phyloP scores from a whole-genome alignment of 2,329 filamentous ascomycete genomes.

The Aspergillus alliaceus region DNA sequence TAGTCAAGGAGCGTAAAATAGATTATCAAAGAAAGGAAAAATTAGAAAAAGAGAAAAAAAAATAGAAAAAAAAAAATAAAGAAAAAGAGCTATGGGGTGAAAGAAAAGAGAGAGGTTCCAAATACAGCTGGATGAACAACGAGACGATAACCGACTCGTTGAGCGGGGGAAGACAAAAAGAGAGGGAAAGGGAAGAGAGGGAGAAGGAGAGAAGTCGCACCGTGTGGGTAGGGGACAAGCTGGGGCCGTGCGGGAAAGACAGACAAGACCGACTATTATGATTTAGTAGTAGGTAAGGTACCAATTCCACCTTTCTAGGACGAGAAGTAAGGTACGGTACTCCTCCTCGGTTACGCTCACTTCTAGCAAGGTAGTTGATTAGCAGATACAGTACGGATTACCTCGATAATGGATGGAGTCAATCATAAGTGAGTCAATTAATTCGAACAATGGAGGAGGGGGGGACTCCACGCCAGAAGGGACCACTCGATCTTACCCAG shows the following conservation, averaged over 20 bases:
- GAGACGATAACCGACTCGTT: constrained; percentile 30
- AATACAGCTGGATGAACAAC: constrained; percentile 50
- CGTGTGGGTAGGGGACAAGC: neutral
- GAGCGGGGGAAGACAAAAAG: constrained; percentile 35
- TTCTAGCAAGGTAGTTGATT: neutral
- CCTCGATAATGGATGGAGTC: too few relatives aligned
- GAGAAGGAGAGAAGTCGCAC: constrained; percentile 18
- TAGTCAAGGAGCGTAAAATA: constrained; percentile 1
- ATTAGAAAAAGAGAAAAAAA: constrained; percentile 5
- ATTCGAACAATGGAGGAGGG: neutral
- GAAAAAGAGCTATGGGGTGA: constrained; percentile 19
- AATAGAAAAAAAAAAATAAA: constrained; percentile 16
- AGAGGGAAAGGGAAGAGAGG: constrained; percentile 26
- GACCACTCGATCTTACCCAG: neutral
- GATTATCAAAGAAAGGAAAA: constrained; percentile 14
- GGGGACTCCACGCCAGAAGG: neutral
- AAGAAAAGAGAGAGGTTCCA: constrained; percentile 14
- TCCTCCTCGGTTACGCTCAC: neutral
- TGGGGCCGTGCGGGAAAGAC: neutral
- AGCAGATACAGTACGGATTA: too few relatives aligned
- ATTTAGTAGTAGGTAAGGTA: neutral
- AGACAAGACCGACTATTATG: neutral
- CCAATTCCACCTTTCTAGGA: neutral
- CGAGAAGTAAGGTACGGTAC: neutral
- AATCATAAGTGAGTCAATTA: neutral